Evolutionary conservation across 768 basidiomycete genomes (phyloP).

Genomic region (Tulasnella calospora): DNA sequence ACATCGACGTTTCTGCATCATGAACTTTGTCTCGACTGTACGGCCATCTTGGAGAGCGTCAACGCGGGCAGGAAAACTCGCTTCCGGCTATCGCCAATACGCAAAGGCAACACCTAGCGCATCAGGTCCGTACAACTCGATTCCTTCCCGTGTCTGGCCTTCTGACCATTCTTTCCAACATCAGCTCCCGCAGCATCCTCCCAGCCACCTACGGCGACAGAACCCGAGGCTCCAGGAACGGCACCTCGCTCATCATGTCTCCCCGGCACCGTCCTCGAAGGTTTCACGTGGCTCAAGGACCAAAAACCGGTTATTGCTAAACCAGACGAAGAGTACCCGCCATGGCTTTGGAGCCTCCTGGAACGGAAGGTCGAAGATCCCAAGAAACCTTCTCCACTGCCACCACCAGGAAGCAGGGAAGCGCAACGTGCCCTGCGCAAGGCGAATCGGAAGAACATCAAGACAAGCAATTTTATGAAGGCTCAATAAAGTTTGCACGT

Average conservation of each 20-base stretch:
- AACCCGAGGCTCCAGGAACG: not conserved
- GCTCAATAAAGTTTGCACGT: conserved; percentile 52
- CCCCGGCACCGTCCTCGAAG: conserved; percentile 69
- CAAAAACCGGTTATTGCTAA: conserved; percentile 70
- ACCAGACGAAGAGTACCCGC: conserved; percentile 79
- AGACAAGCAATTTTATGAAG: conserved; percentile 81
- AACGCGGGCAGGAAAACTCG: not conserved
- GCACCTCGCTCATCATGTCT: conserved; percentile 54
- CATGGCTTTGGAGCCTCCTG: conserved; percentile 82
- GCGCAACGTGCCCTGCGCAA: conserved; percentile 46
- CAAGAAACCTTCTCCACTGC: conserved; percentile 44
- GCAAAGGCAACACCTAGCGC: not conserved
- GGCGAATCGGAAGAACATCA: conserved; percentile 64
- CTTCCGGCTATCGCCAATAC: not conserved
- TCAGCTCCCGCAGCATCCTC: not conserved
- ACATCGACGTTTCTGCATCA: not conserved
- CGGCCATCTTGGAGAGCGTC: not conserved
- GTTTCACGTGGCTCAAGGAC: conserved; percentile 76
- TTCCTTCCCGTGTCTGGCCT: not conserved
- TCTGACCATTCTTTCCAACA: not conserved
- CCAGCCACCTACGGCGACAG: not conserved
- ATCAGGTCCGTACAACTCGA: not conserved
- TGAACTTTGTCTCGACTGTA: not conserved
- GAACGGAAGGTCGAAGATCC: conserved; percentile 50
- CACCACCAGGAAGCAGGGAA: conserved; percentile 48